These are phyloP conservation scores for Daldinia vernicosa DNA, from an alignment of 495 filamentous ascomycete species.

Conservation along the genomic window DNA sequence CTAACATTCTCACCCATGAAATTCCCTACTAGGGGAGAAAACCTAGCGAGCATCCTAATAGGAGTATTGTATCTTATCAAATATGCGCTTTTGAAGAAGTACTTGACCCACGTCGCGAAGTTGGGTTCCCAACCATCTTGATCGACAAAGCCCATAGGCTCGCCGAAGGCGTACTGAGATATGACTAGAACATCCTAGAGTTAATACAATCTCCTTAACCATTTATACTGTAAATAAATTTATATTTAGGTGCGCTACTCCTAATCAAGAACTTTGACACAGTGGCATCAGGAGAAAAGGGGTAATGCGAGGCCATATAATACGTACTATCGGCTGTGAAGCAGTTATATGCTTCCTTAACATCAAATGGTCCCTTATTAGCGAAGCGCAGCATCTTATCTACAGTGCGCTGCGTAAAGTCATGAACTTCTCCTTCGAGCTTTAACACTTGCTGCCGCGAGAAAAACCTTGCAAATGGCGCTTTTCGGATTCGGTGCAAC, in stretches of 20 bases:
- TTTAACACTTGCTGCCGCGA: slow-evolving; percentile 55
- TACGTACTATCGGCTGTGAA: slow-evolving; percentile 48
- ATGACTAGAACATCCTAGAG: slow-evolving; percentile 50
- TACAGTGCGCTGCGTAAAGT: slow-evolving; percentile 54
- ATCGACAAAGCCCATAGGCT: slow-evolving; percentile 41
- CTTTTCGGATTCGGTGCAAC: slow-evolving; percentile 46
- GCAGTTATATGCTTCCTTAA: slow-evolving; percentile 52
- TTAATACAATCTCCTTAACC: neutral
- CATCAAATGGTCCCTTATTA: slow-evolving; percentile 35
- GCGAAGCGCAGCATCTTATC: slow-evolving; percentile 46
- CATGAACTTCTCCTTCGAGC: slow-evolving; percentile 58
- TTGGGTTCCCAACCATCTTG: slow-evolving; percentile 44
- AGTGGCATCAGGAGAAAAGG: neutral
- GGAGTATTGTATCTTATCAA: slow-evolving; percentile 34
- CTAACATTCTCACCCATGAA: slow-evolving; percentile 41
- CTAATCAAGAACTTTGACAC: neutral
- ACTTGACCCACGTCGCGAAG: slow-evolving; percentile 38
- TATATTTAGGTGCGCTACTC: neutral
- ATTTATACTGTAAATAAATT: too few relatives aligned
- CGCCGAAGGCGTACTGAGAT: slow-evolving; percentile 51
- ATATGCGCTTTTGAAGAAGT: slow-evolving; percentile 49
- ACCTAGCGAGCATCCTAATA: slow-evolving; percentile 22
- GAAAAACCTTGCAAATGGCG: slow-evolving; percentile 53
- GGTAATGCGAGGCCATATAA: neutral
- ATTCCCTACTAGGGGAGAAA: slow-evolving; percentile 31